Conservation (phyloP, 1,139 yeast species). For the Eremothecium cymbalariae region DNA sequence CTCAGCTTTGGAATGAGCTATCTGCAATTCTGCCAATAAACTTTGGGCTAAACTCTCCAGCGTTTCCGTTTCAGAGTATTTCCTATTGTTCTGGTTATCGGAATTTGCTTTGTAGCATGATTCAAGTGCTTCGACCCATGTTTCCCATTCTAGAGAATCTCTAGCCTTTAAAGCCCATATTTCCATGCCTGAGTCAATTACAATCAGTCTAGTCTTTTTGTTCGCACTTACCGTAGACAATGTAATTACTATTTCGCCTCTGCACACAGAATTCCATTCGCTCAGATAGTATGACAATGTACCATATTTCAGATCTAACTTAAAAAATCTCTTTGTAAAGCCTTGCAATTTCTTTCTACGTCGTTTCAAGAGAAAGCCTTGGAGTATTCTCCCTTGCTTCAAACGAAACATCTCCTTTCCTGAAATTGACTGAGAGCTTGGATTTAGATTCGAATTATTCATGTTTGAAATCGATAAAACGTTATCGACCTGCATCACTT, state of each 20-base stretch:
- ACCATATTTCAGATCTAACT: slow-evolving; percentile 73
- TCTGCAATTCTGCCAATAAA: slow-evolving; percentile 12
- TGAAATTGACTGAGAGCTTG: background rate
- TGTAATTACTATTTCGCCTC: slow-evolving; percentile 89
- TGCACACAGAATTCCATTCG: slow-evolving; percentile 56
- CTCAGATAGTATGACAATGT: slow-evolving; percentile 75
- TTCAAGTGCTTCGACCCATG: slow-evolving; percentile 72
- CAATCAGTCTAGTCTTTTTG: slow-evolving; percentile 56
- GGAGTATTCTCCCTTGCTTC: slow-evolving; percentile 38
- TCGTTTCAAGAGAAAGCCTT: slow-evolving; percentile 71
- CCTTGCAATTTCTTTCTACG: slow-evolving; percentile 79
- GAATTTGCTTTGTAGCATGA: slow-evolving; percentile 22
- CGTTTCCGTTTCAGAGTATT: no score
- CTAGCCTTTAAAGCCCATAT: slow-evolving; percentile 81
- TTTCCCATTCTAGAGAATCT: slow-evolving; percentile 55
- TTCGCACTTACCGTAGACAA: slow-evolving; percentile 77
- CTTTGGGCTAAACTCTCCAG: slow-evolving; percentile 5
- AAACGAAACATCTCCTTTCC: slow-evolving; percentile 21
- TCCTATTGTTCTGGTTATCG: no score
- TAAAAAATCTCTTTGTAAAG: slow-evolving; percentile 75
- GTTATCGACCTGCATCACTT: slow-evolving; percentile 1
- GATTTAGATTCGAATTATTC: background rate
- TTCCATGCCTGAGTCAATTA: slow-evolving; percentile 92
- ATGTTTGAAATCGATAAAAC: slow-evolving; percentile 7
- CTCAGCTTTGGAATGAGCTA: slow-evolving; percentile 16